Conservation (phyloP, 2,329 filamentous ascomycete genomes). For the Pseudomassariella vexata region DNA sequence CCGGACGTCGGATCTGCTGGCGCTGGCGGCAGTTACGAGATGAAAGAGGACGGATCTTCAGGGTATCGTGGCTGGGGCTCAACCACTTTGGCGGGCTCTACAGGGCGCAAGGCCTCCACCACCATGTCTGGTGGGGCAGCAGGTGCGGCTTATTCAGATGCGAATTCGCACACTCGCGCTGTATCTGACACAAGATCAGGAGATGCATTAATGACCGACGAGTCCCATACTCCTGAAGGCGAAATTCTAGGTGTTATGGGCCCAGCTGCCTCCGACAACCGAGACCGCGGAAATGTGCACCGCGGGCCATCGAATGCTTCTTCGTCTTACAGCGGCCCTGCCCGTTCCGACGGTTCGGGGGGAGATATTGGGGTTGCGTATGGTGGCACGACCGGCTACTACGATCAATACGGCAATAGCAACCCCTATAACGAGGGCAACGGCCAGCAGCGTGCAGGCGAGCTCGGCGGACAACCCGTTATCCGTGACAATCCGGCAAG, state of each 20-base stretch:
- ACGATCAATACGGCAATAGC: slow-evolving; percentile 54
- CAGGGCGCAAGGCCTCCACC: slow-evolving; percentile 79
- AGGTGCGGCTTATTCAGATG: slow-evolving; percentile 67
- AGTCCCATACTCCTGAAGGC: slow-evolving; percentile 57
- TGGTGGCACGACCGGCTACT: slow-evolving; percentile 43
- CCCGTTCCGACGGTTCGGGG: slow-evolving; percentile 63
- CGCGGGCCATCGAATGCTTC: slow-evolving; percentile 93
- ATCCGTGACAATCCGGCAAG: slow-evolving; percentile 90
- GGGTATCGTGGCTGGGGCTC: slow-evolving; percentile 96
- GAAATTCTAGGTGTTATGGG: slow-evolving; percentile 82
- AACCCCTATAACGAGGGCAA: slow-evolving; percentile 52
- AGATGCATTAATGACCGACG: slow-evolving; percentile 56
- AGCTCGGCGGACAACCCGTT: slow-evolving; percentile 60
- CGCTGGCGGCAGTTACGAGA: slow-evolving; percentile 57
- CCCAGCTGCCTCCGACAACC: slow-evolving; percentile 60
- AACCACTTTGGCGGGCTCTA: slow-evolving; percentile 61
- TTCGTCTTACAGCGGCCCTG: slow-evolving; percentile 83
- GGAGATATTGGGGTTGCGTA: slow-evolving; percentile 45
- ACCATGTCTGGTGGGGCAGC: slow-evolving; percentile 73
- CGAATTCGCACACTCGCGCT: slow-evolving; percentile 60
- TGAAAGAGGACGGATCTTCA: slow-evolving; percentile 68
- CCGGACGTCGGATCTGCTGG: slow-evolving; percentile 38
- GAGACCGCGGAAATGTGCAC: slow-evolving; percentile 61
- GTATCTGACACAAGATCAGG: slow-evolving; percentile 64
- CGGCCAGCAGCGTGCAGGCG: slow-evolving; percentile 31